Conservation (phyloP, 192 early-diverging fungal genomes). For the Coemansia sp. region DNA sequence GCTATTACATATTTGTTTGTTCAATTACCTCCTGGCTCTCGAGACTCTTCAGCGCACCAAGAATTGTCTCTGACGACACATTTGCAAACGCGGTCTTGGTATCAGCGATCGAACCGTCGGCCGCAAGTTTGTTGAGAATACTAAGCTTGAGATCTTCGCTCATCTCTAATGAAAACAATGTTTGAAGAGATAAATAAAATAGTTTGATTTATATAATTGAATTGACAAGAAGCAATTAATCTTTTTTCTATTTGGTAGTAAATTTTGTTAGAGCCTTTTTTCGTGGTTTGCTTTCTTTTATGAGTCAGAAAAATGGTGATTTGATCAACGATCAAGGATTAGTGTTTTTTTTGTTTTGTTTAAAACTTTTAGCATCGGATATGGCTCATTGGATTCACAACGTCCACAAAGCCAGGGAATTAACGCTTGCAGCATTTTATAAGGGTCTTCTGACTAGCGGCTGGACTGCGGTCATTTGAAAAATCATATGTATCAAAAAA, state of each 20-base stretch:
- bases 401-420: too few relatives aligned
- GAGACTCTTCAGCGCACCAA: slow-evolving; percentile 84
- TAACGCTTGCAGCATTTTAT: too few relatives aligned
- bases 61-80: slow-evolving; percentile 66
- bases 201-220: background rate
- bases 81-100: slow-evolving; percentile 62
- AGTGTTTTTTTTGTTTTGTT: too few relatives aligned
- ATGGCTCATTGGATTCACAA: too few relatives aligned
- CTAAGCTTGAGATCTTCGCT: slow-evolving; percentile 50
- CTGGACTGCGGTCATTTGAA: too few relatives aligned
- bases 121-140: slow-evolving; percentile 61
- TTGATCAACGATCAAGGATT: background rate
- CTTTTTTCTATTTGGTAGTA: background rate
- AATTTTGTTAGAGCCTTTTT: too few relatives aligned
- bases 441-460: too few relatives aligned
- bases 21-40: slow-evolving; percentile 78
- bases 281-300: background rate
- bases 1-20: background rate
- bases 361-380: too few relatives aligned
- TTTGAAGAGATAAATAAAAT: background rate
- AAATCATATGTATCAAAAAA: background rate
- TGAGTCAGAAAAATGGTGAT: slow-evolving; percentile 2
- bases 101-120: slow-evolving; percentile 68
- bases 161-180: slow-evolving; percentile 20
- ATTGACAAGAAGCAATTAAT: background rate